A percentile compares a stretch with the other conserved stretches of the same genome.
These are phyloP conservation scores for Acanthamoeba triangularis DNA, from an alignment of 208 protist genomes.

Conservation along the genomic window DNA sequence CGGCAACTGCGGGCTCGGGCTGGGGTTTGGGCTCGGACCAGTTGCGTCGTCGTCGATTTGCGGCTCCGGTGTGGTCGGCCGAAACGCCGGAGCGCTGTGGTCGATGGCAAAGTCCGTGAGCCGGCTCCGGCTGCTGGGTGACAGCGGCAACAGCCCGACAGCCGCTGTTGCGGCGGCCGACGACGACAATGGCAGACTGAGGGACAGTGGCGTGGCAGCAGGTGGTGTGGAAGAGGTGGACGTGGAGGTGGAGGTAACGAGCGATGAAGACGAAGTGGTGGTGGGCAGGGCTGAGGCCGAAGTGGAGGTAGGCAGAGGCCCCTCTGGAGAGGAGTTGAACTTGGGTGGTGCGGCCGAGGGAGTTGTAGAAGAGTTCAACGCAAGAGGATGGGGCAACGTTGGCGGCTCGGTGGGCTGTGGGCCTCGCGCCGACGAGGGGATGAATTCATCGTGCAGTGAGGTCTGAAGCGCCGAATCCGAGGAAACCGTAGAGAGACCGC, in stretches of 20 bases:
- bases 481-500: background rate
- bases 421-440: background rate
- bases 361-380: too few relatives aligned
- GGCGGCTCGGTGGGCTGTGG: too few relatives aligned
- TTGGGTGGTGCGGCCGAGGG: too few relatives aligned
- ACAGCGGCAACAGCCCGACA: background rate
- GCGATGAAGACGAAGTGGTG: background rate
- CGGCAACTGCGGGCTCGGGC: too few relatives aligned
- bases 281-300: background rate
- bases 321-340: too few relatives aligned
- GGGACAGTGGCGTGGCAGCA: background rate
- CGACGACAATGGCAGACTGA: background rate
- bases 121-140: background rate
- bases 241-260: background rate
- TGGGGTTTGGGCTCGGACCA: too few relatives aligned
- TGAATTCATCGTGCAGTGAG: background rate
- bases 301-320: too few relatives aligned
- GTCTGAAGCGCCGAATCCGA: background rate
- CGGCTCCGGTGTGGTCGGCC: too few relatives aligned
- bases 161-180: too few relatives aligned
- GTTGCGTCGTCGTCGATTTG: too few relatives aligned
- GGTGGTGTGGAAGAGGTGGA: background rate
- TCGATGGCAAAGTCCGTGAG: background rate
- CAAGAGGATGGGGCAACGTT: too few relatives aligned
- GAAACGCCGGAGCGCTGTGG: background rate